Conservation (phyloP, 768 basidiomycete species). For the Tricholoma flavovirens region DNA sequence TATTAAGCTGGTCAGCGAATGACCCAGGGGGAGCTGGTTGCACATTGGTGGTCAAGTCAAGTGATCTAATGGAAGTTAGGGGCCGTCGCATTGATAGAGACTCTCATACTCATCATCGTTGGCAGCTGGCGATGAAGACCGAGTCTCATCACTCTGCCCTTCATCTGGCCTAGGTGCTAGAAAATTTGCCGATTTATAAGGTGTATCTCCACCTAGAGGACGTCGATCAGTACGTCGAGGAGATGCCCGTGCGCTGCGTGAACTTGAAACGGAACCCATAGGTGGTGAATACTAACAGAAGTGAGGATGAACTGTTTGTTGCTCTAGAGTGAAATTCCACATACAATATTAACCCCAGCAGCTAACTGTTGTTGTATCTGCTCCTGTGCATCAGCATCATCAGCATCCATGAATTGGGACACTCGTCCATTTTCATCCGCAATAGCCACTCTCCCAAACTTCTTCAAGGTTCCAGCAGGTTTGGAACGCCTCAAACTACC, state of each 20-base stretch:
- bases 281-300: constrained; percentile 54
- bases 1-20: constrained; percentile 57
- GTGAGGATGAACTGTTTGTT: constrained; percentile 1
- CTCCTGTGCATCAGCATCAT: constrained; percentile 74
- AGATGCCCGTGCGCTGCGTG: constrained; percentile 64
- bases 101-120: constrained; percentile 48
- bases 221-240: constrained; percentile 54
- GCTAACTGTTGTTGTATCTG: constrained; percentile 84
- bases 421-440: constrained; percentile 48
- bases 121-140: constrained; percentile 37
- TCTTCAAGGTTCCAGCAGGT: constrained; percentile 24
- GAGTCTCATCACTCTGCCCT: constrained; percentile 38
- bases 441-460: constrained; percentile 18
- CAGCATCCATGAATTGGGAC: constrained; percentile 89
- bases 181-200: constrained; percentile 36
- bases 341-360: constrained; percentile 66
- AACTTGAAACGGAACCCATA: constrained; percentile 53
- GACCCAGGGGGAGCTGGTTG: constrained; percentile 37
- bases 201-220: constrained; percentile 33
- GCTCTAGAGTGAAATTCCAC: constrained; percentile 17
- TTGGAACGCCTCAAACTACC: constrained; percentile 35
- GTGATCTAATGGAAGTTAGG: constrained; percentile 51
- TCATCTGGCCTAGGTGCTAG: constrained; percentile 37
- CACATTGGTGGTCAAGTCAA: constrained; percentile 23
- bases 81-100: constrained; percentile 37